A percentile compares a stretch with the other conserved stretches of the same genome.
phyloP scores from a whole-genome alignment of 1,284 basidiomycete species.

The Sanghuangporus baumii region DNA sequence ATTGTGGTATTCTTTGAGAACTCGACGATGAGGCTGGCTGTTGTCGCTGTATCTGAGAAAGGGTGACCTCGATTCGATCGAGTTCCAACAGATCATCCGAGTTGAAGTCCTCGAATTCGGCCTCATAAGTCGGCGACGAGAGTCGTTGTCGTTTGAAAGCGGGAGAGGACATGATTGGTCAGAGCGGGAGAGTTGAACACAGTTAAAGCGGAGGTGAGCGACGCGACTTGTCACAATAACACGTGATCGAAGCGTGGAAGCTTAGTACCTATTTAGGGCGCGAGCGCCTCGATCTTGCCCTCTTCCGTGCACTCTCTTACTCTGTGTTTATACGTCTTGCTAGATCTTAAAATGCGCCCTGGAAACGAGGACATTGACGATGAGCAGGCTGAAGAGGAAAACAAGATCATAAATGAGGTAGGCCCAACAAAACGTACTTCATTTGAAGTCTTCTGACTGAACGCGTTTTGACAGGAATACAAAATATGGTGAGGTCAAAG shows the following conservation, averaged over 20 bases:
- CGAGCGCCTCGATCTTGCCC: background rate
- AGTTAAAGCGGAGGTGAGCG: background rate
- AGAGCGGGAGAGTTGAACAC: background rate
- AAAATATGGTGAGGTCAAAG: conserved; percentile 60
- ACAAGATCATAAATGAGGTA: conserved; percentile 91
- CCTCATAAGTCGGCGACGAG: conserved; percentile 66
- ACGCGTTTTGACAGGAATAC: conserved; percentile 52
- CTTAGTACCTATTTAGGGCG: background rate
- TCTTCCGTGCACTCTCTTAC: background rate
- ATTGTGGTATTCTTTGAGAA: conserved; percentile 2
- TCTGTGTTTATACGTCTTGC: background rate
- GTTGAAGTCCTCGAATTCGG: conserved; percentile 46
- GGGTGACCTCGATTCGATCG: conserved; percentile 44
- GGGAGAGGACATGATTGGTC: conserved; percentile 32
- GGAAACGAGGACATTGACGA: conserved; percentile 74
- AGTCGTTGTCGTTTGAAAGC: conserved; percentile 51
- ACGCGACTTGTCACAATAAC: background rate
- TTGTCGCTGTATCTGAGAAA: conserved; percentile 34
- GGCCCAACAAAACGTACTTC: conserved; percentile 21
- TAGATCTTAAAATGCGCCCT: conserved; percentile 46
- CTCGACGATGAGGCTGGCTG: background rate
- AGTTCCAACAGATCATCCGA: conserved; percentile 52
- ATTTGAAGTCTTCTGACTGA: conserved; percentile 15
- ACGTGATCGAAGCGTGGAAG: background rate
- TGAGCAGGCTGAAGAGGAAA: conserved; percentile 80